Percentiles rank a stretch among this genome's conserved stretches.
Evolutionary conservation across 306 rosid species (phyloP).

Genomic region (Carpinus viminea): DNA sequence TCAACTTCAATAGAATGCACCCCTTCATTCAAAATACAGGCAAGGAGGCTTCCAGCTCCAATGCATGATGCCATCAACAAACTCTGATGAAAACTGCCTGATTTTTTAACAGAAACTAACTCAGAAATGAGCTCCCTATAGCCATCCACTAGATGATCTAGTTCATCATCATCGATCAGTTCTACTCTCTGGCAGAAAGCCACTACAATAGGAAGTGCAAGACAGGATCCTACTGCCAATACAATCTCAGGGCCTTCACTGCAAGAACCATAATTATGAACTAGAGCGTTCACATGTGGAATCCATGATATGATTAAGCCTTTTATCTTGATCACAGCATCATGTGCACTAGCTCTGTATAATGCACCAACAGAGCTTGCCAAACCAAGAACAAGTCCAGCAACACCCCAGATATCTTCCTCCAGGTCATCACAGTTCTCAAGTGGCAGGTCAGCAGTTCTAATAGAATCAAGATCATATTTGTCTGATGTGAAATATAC

Average conservation of each 20-base stretch:
- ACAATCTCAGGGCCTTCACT: constrained; percentile 40
- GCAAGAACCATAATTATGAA: constrained; percentile 37
- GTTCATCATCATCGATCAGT: constrained; percentile 63
- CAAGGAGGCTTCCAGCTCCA: constrained; percentile 84
- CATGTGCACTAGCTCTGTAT: constrained; percentile 70
- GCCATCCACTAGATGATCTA: constrained; percentile 54
- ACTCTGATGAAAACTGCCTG: constrained; percentile 57
- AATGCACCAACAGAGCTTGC: constrained; percentile 65
- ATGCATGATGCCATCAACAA: constrained; percentile 85
- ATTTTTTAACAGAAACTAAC: constrained; percentile 57
- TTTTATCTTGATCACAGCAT: constrained; percentile 73
- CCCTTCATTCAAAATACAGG: constrained; percentile 66
- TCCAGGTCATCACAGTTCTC: constrained; percentile 54
- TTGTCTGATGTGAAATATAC: constrained; percentile 46
- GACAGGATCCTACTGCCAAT: constrained; percentile 84
- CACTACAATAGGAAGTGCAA: constrained; percentile 77
- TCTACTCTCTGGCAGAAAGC: constrained; percentile 82
- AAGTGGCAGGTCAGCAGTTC: constrained; percentile 36
- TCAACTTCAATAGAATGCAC: constrained; percentile 63
- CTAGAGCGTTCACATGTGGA: constrained; percentile 50
- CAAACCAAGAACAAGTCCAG: constrained; percentile 94
- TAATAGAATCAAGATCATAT: constrained; percentile 32
- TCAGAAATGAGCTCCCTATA: constrained; percentile 70
- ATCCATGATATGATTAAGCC: constrained; percentile 71
- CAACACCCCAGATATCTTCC: constrained; percentile 95